Conservation (phyloP, 176 grass and related monocot genomes). For the Metroxylon sagu region DNA sequence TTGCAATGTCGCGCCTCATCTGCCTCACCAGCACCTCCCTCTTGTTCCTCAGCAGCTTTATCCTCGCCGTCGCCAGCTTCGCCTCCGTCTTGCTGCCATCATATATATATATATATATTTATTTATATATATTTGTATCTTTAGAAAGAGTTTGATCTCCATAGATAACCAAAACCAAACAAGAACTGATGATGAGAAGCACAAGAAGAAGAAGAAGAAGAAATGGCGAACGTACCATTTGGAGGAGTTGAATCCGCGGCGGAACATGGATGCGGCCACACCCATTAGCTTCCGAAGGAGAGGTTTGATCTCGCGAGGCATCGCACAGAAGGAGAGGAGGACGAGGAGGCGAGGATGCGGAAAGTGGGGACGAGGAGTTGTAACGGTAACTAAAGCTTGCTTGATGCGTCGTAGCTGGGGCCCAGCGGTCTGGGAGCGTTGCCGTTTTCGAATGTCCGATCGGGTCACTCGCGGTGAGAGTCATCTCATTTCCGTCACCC, state of each 20-base stretch:
- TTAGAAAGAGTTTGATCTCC: background rate
- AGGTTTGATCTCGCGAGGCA: background rate
- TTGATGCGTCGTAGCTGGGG: no score
- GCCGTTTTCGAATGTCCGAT: no score
- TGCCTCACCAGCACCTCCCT: conserved; percentile 66
- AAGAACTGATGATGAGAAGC: background rate
- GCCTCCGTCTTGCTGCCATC: conserved; percentile 78
- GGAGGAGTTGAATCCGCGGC: conserved; percentile 62
- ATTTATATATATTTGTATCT: no score
- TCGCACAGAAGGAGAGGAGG: background rate
- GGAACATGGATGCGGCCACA: conserved; percentile 19
- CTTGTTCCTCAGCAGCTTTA: conserved; percentile 73
- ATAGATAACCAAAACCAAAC: background rate
- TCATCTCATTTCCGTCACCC: no score
- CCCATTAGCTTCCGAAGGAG: conserved; percentile 7
- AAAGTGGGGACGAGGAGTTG: no score
- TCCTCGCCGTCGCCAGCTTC: conserved; percentile 71
- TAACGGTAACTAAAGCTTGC: no score
- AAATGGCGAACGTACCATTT: conserved; percentile 37
- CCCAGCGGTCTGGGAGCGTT: no score
- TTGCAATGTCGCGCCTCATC: conserved; percentile 73
- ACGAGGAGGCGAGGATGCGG: no score
- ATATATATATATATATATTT: no score
- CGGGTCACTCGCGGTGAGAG: no score
- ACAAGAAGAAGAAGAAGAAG: background rate